Conservation (phyloP, 257 asterid species). For the Lycium ferocissimum region DNA sequence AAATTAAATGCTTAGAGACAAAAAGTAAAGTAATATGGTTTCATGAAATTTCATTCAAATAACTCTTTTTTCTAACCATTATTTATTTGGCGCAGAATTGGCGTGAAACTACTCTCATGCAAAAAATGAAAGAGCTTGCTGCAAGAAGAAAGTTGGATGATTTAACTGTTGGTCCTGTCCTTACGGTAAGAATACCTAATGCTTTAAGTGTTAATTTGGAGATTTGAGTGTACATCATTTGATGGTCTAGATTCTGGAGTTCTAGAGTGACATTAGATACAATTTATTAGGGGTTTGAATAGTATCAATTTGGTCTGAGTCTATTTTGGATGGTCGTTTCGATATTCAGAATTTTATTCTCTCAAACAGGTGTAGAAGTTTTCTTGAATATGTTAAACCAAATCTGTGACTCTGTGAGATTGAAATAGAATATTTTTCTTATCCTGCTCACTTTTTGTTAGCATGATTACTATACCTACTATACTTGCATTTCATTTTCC, state of each 20-base stretch:
- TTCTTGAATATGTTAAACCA: neutral
- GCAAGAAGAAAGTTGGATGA: constrained; percentile 85
- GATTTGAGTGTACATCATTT: neutral
- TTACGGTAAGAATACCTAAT: constrained; percentile 61
- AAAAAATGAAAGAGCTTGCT: constrained; percentile 69
- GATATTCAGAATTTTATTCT: neutral
- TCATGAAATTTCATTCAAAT: neutral
- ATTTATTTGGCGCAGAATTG: constrained; percentile 64
- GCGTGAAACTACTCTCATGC: constrained; percentile 67
- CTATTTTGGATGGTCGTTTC: neutral
- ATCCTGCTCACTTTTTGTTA: neutral
- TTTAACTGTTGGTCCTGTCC: constrained; percentile 92
- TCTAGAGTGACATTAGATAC: neutral
- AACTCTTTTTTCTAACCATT: neutral
- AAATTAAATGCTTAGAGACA: neutral
- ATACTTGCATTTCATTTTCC: neutral
- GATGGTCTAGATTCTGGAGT: neutral
- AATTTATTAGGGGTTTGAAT: neutral
- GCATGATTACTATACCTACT: neutral
- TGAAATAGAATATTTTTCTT: neutral
- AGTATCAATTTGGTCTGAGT: neutral
- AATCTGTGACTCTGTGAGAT: neutral
- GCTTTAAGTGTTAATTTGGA: neutral
- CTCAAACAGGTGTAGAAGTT: neutral
- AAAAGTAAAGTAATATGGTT: neutral